Percentiles rank a stretch among this genome's conserved stretches.
These are phyloP conservation scores for Candida nemodendra DNA, from an alignment of 805 yeast genomes.

Conservation along the genomic window DNA sequence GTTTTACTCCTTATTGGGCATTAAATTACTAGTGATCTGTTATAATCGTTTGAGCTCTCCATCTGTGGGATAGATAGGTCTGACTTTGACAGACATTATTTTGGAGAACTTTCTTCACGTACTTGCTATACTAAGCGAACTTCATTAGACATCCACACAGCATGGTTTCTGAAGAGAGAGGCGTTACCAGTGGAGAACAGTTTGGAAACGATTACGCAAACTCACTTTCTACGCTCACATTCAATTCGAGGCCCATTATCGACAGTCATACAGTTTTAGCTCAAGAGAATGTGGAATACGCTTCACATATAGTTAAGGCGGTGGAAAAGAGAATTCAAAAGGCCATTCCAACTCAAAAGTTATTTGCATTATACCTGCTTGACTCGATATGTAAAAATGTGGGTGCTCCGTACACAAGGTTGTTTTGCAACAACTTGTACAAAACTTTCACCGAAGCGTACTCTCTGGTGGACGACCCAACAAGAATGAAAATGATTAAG, in stretches of 20 bases:
- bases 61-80: neutral
- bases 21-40: conserved; percentile 5
- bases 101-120: too few relatives aligned
- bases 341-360: conserved; percentile 80
- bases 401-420: conserved; percentile 84
- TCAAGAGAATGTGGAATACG: conserved; percentile 74
- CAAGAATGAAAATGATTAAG: conserved; percentile 69
- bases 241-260: conserved; percentile 88
- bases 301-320: conserved; percentile 73
- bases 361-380: conserved; percentile 77
- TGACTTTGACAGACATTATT: neutral
- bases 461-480: conserved; percentile 72
- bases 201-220: conserved; percentile 63
- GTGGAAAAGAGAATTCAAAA: conserved; percentile 71
- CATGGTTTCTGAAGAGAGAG: too few relatives aligned
- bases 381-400: conserved; percentile 91
- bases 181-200: conserved; percentile 16
- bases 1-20: conserved; percentile 5
- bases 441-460: conserved; percentile 73
- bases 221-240: conserved; percentile 73
- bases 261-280: conserved; percentile 83
- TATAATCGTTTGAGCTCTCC: neutral
- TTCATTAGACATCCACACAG: too few relatives aligned
- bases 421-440: conserved; percentile 69
- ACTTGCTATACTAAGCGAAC: too few relatives aligned